These are phyloP conservation scores for Silybum marianum DNA, from an alignment of 129 eudicot genomes.

Conservation along the genomic window DNA sequence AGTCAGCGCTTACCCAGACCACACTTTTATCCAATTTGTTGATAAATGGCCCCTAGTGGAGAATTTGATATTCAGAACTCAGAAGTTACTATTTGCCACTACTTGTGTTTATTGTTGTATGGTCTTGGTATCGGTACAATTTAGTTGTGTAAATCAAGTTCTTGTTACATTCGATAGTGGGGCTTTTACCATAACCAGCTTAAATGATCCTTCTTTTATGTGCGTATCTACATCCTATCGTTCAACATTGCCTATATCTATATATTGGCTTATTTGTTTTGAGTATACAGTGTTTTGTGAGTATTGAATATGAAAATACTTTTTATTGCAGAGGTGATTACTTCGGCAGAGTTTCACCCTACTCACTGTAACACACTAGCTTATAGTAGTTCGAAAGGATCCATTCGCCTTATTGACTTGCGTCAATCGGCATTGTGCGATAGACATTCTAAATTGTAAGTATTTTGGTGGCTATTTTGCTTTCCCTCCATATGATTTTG, in stretches of 20 bases:
- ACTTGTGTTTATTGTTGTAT: neutral
- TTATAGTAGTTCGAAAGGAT: conserved; percentile 98
- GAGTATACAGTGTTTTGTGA: neutral
- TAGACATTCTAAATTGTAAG: conserved; percentile 92
- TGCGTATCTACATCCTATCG: neutral
- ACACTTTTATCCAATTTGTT: neutral
- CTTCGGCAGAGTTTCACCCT: conserved; percentile 98
- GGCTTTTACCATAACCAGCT: neutral
- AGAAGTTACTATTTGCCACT: neutral
- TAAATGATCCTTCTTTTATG: neutral
- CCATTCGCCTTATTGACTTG: conserved; percentile 95
- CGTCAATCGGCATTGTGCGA: conserved; percentile 98
- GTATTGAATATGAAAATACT: neutral
- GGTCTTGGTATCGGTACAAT: neutral
- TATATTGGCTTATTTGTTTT: conserved; percentile 8
- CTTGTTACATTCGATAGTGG: neutral
- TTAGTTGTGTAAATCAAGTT: neutral
- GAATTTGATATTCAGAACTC: neutral
- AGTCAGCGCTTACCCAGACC: neutral
- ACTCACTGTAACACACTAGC: conserved; percentile 90
- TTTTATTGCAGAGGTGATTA: conserved; percentile 84
- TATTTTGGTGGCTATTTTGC: conserved; percentile 22
- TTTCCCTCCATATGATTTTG: neutral
- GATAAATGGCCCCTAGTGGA: neutral
- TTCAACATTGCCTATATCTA: neutral